phyloP scores from a whole-genome alignment of 495 filamentous ascomycete species.

The Penicillium subrubescens region DNA sequence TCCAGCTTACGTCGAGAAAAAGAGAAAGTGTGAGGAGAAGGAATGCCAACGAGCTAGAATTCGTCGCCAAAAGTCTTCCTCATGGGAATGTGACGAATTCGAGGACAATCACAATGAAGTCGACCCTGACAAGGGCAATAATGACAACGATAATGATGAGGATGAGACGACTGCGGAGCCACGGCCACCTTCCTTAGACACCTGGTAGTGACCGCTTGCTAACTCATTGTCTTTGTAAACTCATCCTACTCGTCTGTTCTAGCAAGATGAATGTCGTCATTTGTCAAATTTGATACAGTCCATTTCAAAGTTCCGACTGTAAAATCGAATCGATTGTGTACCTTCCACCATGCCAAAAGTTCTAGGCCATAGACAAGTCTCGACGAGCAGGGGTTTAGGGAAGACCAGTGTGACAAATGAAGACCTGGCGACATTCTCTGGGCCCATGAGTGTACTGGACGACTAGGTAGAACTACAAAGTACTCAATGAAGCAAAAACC shows the following conservation, averaged over 20 bases:
- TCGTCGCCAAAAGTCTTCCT: too few species aligned
- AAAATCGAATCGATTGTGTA: background rate
- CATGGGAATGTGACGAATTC: too few species aligned
- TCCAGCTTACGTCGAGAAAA: too few species aligned
- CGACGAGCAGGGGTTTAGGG: background rate
- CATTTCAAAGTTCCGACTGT: background rate
- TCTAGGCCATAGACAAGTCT: background rate
- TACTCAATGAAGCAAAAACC: background rate
- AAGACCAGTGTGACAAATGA: background rate
- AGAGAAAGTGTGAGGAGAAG: background rate
- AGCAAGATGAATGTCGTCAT: background rate
- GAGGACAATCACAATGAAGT: background rate
- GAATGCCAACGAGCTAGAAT: background rate
- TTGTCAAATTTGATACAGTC: background rate
- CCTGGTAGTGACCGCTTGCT: too few species aligned
- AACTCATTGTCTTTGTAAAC: too few species aligned
- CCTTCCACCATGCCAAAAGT: background rate
- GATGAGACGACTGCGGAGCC: background rate
- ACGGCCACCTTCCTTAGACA: too few species aligned
- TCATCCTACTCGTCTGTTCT: too few species aligned
- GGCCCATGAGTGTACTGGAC: background rate
- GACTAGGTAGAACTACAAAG: background rate
- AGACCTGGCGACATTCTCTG: background rate
- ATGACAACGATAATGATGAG: background rate
- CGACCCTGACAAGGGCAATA: too few species aligned